These are phyloP conservation scores for Daldinia caldariorum DNA, from an alignment of 495 filamentous ascomycete species.

Conservation along the genomic window DNA sequence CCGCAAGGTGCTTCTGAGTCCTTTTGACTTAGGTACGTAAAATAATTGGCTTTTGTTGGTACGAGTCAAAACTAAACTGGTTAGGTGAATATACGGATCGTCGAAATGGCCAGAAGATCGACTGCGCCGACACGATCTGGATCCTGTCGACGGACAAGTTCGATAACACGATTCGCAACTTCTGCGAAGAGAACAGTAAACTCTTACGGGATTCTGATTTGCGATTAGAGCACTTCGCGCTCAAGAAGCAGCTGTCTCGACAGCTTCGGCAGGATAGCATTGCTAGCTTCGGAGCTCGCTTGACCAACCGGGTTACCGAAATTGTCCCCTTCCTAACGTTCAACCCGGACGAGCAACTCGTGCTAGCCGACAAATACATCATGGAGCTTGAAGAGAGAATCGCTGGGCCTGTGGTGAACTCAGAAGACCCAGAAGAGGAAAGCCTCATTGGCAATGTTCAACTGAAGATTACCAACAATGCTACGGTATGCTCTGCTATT, in stretches of 20 bases:
- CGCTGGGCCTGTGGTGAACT: slow-evolving; percentile 35
- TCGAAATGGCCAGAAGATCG: slow-evolving; percentile 51
- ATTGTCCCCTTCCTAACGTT: slow-evolving; percentile 63
- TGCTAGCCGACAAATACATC: slow-evolving; percentile 58
- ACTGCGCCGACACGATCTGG: slow-evolving; percentile 67
- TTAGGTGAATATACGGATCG: slow-evolving; percentile 56
- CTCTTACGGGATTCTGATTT: slow-evolving; percentile 39
- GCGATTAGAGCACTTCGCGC: slow-evolving; percentile 27
- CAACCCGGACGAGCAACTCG: slow-evolving; percentile 51
- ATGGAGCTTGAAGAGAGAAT: slow-evolving; percentile 50
- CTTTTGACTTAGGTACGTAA: slow-evolving; percentile 57
- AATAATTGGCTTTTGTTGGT: background rate
- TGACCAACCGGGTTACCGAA: slow-evolving; percentile 54
- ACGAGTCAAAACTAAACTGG: slow-evolving; percentile 34
- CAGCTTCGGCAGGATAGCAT: slow-evolving; percentile 47
- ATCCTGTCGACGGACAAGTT: slow-evolving; percentile 63
- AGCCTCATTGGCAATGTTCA: slow-evolving; percentile 52
- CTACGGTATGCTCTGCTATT: slow-evolving; percentile 50
- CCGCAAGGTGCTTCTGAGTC: slow-evolving; percentile 54
- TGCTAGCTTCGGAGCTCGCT: slow-evolving; percentile 47
- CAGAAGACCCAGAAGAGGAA: slow-evolving; percentile 46
- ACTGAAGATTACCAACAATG: slow-evolving; percentile 49
- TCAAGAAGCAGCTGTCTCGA: slow-evolving; percentile 47
- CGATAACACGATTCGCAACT: slow-evolving; percentile 53
- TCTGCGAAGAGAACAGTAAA: slow-evolving; percentile 45